Evolutionary conservation across 2,329 filamentous ascomycete genomes (phyloP), one percentile per base, ranked within the genome.

Genomic region (Ceratocystis alfenasii): DNA sequence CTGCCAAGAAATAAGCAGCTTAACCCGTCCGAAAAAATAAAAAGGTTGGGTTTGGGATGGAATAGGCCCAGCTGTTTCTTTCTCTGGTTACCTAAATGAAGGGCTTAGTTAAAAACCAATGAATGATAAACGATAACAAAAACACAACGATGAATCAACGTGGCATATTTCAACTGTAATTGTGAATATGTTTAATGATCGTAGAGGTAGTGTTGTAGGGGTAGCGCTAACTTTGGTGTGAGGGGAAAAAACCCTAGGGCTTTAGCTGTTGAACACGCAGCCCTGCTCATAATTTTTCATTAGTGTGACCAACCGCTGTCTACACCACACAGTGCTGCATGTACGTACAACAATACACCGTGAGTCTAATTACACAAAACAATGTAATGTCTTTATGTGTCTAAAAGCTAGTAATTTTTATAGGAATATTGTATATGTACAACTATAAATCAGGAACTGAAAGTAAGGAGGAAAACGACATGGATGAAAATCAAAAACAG

Each of bases 1-100:
- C 85, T 76, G 75, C 77, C 77, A 88, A 88, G 86, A 88, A 88
- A 81, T 88, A 88, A 86, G 71, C 55, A 45, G 50, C 12, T 65
- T 68, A 30, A 61, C 61, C 25, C 53, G 41, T 44, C 33, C 41
- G 3, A 59, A 67, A 64, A 63, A 65, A 65, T 61, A 67, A 61
- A 67, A 67, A 64, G 62, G 48, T 64, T 64, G 63, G 63, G 50
- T 64, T 17, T 59, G 63, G 33, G 48, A 64, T 64, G 64, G 64
- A 60, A 68, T 53, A 53, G 28, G 33, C 53, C 36, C 15, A 20
- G 66, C 36, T 68, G 63, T 61, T 59, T 59, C 17, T 48, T 48
- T 60, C 50, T 48, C 22, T 59, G 46, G 48, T 44, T 60, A 60
- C 30, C 59, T 63, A 30, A 61, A 44, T 63, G 28, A 65, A 30